Evolutionary conservation across 345 rosid species (phyloP).

Genomic region (Lenwebbia sp.): DNA sequence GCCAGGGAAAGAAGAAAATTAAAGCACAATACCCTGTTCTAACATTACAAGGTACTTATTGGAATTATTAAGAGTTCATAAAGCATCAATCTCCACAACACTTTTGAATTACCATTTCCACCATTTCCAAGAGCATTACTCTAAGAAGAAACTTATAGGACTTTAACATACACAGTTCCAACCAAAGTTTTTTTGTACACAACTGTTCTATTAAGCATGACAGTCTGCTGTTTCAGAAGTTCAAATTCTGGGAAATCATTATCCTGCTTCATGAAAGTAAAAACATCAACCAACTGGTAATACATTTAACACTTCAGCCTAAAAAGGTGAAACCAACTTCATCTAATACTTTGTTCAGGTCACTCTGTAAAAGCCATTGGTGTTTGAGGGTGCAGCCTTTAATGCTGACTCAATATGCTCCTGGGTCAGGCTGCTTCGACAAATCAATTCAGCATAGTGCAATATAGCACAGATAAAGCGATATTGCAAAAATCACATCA

Average conservation of each 20-base stretch:
- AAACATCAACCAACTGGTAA: background rate
- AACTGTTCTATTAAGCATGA: background rate
- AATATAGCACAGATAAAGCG: background rate
- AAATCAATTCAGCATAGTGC: background rate
- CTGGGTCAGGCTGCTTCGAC: background rate
- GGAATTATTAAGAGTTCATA: background rate
- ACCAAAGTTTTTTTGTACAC: background rate
- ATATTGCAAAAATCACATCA: background rate
- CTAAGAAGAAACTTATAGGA: background rate
- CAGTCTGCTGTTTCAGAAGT: background rate
- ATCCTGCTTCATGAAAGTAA: background rate
- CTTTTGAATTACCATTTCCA: background rate
- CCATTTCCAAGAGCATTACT: background rate
- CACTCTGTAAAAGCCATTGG: background rate
- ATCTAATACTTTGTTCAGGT: background rate
- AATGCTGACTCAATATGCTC: background rate
- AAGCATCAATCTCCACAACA: background rate
- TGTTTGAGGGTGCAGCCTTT: background rate
- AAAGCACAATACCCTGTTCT: background rate
- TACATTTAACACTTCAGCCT: background rate
- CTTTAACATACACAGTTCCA: background rate
- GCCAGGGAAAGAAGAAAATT: background rate
- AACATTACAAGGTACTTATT: background rate
- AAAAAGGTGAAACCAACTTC: background rate
- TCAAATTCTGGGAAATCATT: background rate